Percentiles rank a stretch among this genome's conserved stretches.
Conservation (phyloP, 768 basidiomycete species). For the Xanthoconium stramineum region DNA sequence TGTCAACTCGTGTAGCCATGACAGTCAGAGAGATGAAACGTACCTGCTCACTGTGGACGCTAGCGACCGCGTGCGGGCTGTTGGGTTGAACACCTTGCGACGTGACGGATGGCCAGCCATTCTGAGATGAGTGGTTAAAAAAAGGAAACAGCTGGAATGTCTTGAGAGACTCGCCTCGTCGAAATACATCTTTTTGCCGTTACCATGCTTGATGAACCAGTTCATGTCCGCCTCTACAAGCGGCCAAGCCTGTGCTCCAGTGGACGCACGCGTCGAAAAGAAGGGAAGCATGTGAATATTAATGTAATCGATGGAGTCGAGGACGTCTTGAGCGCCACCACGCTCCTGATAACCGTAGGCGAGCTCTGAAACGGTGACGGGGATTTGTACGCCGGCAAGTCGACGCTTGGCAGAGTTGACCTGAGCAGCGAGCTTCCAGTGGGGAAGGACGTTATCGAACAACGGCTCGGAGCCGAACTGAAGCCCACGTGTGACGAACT, state of each 20-base stretch:
- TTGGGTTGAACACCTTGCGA: slow-evolving; percentile 63
- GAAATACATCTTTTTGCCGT: slow-evolving; percentile 73
- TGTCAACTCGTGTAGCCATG: background rate
- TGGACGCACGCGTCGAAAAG: slow-evolving; percentile 37
- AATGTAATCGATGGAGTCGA: slow-evolving; percentile 60
- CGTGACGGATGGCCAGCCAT: slow-evolving; percentile 73
- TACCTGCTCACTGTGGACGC: slow-evolving; percentile 61
- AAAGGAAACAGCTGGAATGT: background rate
- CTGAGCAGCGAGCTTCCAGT: slow-evolving; percentile 47
- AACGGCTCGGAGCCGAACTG: slow-evolving; percentile 75
- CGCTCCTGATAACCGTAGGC: slow-evolving; percentile 56
- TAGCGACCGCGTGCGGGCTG: slow-evolving; percentile 55
- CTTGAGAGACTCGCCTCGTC: slow-evolving; percentile 47
- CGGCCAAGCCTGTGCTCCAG: slow-evolving; percentile 62
- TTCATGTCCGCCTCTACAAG: slow-evolving; percentile 55
- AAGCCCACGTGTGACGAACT: slow-evolving; percentile 60
- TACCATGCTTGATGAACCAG: slow-evolving; percentile 63
- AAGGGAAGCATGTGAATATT: slow-evolving; percentile 73
- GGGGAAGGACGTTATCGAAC: slow-evolving; percentile 53
- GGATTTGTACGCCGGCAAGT: slow-evolving; percentile 53
- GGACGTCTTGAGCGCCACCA: slow-evolving; percentile 50
- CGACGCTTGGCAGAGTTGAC: slow-evolving; percentile 47
- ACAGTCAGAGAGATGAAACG: slow-evolving; percentile 12
- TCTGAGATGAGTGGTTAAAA: slow-evolving; percentile 38
- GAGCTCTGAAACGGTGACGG: slow-evolving; percentile 67